Base-by-base conservation (phyloP, 2,329 filamentous ascomycete species). In the Talaromyces albobiverticillius region DNA sequence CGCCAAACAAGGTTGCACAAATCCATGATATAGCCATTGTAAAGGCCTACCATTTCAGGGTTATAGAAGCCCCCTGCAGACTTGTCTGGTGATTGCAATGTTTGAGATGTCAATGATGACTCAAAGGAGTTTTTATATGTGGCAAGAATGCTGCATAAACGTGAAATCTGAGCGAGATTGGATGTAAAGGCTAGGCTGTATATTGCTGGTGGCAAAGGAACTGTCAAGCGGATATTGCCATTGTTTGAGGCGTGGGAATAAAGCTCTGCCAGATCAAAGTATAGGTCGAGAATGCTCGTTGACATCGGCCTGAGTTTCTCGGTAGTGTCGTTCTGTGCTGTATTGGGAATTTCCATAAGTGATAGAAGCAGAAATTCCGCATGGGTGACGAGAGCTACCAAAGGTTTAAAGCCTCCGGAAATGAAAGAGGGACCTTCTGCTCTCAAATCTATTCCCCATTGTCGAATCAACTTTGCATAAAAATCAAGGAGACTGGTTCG, bases 21-120 rank as follows among this genome's bases (percentile, higher is more conserved):
- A 66, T 95, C 90, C 84, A 94, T 92, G 29, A 95, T 80, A 67
- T 88, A 91, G 20, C 87, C 87, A 67, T 95, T 95, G 74, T 94
- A 92, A 22, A 80, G 74, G 59, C 84, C 82, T 38, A 90, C 82
- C 53, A 87, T 82, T 29, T 77, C 72, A 40, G 81, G 77, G 25
- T 83, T 77, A 57, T 86, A 87, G 57, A 70, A 60, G n/a, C 59
- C 69, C 59, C 64, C 62, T 45, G 60, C 54, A 36, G 48, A 66
- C 20, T 47, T 54, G 46, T 60, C 69, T 61, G 61, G 68, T 61
- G 62, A 64, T 57, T 65, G 75, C 51, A 64, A 61, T 9, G 57
- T 63, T 53, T 58, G 64, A 10, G 68, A 78, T 66, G 52, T 72
- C 20, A 74, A 82, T 54, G 85, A 83, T 23, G 74, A 71, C 65